Conservation (phyloP, 1,284 basidiomycete species). For the Schizophyllum commune region DNA sequence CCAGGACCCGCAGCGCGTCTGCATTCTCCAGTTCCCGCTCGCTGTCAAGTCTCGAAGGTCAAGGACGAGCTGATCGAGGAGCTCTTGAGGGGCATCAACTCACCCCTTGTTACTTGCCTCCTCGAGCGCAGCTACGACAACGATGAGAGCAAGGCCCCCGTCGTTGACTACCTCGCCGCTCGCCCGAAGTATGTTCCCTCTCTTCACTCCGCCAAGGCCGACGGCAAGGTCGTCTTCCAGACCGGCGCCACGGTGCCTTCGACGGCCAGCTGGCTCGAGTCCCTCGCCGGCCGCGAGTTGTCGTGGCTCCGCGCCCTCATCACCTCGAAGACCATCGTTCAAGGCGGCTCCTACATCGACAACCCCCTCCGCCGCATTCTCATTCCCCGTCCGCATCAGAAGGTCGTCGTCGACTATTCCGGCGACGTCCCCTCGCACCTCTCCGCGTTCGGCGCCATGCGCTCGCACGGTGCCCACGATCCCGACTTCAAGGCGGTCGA, state of each 20-base stretch:
- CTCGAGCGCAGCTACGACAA: constrained; percentile 78
- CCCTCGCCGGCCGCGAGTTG: constrained; percentile 73
- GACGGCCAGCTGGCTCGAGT: constrained; percentile 73
- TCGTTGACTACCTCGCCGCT: constrained; percentile 80
- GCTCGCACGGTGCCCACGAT: constrained; percentile 74
- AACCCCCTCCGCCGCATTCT: constrained; percentile 90
- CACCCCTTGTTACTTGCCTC: constrained; percentile 70
- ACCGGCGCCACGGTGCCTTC: constrained; percentile 31
- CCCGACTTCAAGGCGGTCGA: constrained; percentile 80
- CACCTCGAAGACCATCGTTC: constrained; percentile 77
- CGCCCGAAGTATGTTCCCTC: constrained; percentile 31
- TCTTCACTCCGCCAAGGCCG: constrained; percentile 41
- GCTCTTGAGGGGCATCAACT: constrained; percentile 83
- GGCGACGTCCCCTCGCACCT: constrained; percentile 5
- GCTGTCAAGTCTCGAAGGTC: constrained; percentile 79
- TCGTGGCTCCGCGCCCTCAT: constrained; percentile 87
- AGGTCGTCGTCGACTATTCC: constrained; percentile 54
- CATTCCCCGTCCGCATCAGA: constrained; percentile 75
- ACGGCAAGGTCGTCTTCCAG: constrained; percentile 33
- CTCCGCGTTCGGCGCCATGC: constrained; percentile 66
- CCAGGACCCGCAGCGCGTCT: constrained; percentile 96
- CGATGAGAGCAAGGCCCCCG: constrained; percentile 74
- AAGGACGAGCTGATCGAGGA: constrained; percentile 95
- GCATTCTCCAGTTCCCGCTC: constrained; percentile 95
- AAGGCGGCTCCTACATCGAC: constrained; percentile 77